phyloP scores from a whole-genome alignment of 2,329 filamentous ascomycete species.

The Penicillium sp. region DNA sequence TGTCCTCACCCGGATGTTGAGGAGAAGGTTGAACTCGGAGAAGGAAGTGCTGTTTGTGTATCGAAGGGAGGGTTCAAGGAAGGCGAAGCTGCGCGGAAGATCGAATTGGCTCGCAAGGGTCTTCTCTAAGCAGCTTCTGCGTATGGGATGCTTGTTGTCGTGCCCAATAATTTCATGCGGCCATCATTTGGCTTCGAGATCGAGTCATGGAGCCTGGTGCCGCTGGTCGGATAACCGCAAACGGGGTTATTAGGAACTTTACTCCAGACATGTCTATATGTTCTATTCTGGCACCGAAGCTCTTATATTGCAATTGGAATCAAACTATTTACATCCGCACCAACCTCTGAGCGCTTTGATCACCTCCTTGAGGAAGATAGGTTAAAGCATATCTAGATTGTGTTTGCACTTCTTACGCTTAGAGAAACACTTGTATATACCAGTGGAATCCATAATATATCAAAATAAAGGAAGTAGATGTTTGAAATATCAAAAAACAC shows the following conservation, averaged over 20 bases:
- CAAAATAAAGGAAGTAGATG: too few species aligned
- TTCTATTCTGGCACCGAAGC: neutral
- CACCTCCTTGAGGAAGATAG: too few species aligned
- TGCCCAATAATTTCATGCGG: neutral
- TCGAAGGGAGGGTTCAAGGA: constrained; percentile 50
- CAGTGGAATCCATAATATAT: neutral
- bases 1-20: constrained; percentile 76
- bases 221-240: neutral
- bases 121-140: constrained; percentile 37
- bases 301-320: neutral
- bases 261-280: neutral
- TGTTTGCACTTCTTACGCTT: too few species aligned
- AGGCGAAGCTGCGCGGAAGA: constrained; percentile 49
- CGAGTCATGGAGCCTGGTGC: neutral
- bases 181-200: neutral
- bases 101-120: constrained; percentile 52
- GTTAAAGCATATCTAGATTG: too few species aligned
- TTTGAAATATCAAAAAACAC: neutral
- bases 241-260: neutral
- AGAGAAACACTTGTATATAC: too few species aligned
- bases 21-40: constrained; percentile 68
- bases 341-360: too few species aligned
- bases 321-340: too few species aligned
- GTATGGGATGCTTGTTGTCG: neutral
- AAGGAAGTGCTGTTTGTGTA: constrained; percentile 50